Evolutionary conservation across 2,329 filamentous ascomycete genomes (phyloP), one percentile per base, ranked within the genome.

Genomic region (Alternaria burnsii): DNA sequence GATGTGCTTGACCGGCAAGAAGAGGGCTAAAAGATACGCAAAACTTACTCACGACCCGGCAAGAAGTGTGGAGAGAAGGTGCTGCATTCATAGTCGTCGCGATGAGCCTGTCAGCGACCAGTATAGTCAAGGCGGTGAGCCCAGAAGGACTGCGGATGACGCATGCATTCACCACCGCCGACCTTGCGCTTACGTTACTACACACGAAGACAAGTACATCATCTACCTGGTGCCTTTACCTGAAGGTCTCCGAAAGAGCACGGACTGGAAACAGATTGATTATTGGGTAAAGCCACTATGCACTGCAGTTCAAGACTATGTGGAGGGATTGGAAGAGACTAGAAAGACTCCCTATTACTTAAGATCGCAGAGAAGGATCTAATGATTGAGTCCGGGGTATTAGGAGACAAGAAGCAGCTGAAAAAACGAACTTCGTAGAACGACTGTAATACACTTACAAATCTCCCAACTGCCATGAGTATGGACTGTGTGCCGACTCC

Each of bases 61-160:
- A 18, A 3, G 6, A 0, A n/a, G 26, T 6, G 8, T 10, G 12
- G 7, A n/a, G 0, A 50, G 1, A 4, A 3, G 1, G 1, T 7
- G 8, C 1, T 50, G 20, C 9, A 38, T 38, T 10, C 30, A 14
- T 2, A 32, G 10, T 20, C 16, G 10, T 10, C 7, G 38, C 20
- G 18, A 6, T 18, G n/a, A 2, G 7, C 7, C 16, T 18, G 1
- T 12, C 4, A 4, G 1, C 26, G n/a, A 28, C 9, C 26, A 28
- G 26, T 28, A 5, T 4, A 28, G 26, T 5, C 2, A 16, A 16
- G 34, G 18, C 0, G 14, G 18, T 3, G 2, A 28, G 10, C 34
- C 4, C 12, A 3, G 1, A 5, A 1, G 9, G 20, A 1, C 9
- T 8, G 48, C 48, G 1, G 48, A 26, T 14, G n/a, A 30, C 5